These are phyloP conservation scores for Scedosporium apiospermum DNA, from an alignment of 2,329 filamentous ascomycete species.

Conservation along the genomic window DNA sequence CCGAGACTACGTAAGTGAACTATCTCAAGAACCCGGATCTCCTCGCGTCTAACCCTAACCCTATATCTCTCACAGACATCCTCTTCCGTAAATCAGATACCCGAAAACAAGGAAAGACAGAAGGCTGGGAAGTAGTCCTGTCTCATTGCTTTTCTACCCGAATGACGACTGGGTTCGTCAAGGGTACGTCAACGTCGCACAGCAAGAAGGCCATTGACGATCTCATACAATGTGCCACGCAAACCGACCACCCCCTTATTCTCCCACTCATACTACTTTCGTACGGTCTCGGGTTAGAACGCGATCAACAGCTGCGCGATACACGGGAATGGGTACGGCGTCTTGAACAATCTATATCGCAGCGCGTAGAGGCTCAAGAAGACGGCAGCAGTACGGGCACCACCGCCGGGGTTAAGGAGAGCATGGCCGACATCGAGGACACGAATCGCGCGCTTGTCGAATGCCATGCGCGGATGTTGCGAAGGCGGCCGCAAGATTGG, in stretches of 20 bases:
- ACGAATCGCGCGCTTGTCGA: constrained; percentile 54
- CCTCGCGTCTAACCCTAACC: not conserved
- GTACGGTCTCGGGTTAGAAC: constrained; percentile 44
- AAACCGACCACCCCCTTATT: constrained; percentile 48
- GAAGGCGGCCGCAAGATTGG: constrained; percentile 55
- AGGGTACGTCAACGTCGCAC: constrained; percentile 50
- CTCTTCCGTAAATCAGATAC: constrained; percentile 57
- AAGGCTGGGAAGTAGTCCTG: constrained; percentile 56
- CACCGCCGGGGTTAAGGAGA: constrained; percentile 37
- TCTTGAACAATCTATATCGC: constrained; percentile 51
- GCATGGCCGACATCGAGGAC: constrained; percentile 46
- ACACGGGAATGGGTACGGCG: constrained; percentile 52
- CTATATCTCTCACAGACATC: constrained; percentile 32
- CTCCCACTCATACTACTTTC: constrained; percentile 48
- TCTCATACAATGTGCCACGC: constrained; percentile 34
- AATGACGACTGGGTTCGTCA: constrained; percentile 51
- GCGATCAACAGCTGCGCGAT: constrained; percentile 52
- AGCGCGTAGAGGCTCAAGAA: constrained; percentile 50
- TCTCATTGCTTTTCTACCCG: constrained; percentile 44
- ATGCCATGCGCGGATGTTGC: constrained; percentile 52
- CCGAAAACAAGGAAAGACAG: constrained; percentile 52
- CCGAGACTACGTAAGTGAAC: constrained; percentile 42
- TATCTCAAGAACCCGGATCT: not conserved
- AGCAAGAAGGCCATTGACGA: constrained; percentile 39
- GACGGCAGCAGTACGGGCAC: constrained; percentile 41